Evolutionary conservation across 768 basidiomycete genomes (phyloP).

Genomic region (Hypholoma fasciculare): DNA sequence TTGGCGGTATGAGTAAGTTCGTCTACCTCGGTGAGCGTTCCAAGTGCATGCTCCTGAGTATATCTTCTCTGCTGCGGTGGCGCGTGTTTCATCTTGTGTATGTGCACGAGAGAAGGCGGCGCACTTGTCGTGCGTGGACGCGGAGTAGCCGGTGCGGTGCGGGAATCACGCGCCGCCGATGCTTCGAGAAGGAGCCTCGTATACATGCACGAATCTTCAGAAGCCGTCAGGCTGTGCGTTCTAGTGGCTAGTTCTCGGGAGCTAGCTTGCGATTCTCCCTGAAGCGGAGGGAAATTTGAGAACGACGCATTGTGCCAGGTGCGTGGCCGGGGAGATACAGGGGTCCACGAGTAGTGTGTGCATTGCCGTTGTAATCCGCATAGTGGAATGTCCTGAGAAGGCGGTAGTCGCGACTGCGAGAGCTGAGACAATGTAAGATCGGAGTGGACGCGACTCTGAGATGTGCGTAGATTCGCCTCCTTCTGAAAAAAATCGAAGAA

Average conservation of each 20-base stretch:
- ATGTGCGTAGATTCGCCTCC: neutral
- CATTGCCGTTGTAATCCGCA: too few relatives aligned
- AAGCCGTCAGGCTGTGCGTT: too few relatives aligned
- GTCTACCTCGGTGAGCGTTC: neutral
- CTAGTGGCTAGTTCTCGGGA: too few relatives aligned
- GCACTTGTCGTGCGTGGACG: neutral
- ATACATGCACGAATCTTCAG: neutral
- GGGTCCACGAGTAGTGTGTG: too few relatives aligned
- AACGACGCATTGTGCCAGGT: too few relatives aligned
- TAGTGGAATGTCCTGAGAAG: too few relatives aligned
- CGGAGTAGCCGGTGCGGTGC: neutral
- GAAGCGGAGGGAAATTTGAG: too few relatives aligned
- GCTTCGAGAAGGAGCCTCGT: neutral
- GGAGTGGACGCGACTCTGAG: too few relatives aligned
- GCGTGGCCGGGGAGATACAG: too few relatives aligned
- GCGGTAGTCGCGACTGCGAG: too few relatives aligned
- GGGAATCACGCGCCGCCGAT: neutral
- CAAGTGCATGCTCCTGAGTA: neutral
- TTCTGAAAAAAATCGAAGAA: neutral
- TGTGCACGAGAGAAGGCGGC: neutral
- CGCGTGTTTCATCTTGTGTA: neutral
- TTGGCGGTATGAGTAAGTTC: neutral
- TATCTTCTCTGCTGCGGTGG: neutral
- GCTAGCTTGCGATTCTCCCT: too few relatives aligned
- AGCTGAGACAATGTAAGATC: too few relatives aligned